phyloP scores from a whole-genome alignment of 148 eudicot genomes.

The Rhododendron molle region DNA sequence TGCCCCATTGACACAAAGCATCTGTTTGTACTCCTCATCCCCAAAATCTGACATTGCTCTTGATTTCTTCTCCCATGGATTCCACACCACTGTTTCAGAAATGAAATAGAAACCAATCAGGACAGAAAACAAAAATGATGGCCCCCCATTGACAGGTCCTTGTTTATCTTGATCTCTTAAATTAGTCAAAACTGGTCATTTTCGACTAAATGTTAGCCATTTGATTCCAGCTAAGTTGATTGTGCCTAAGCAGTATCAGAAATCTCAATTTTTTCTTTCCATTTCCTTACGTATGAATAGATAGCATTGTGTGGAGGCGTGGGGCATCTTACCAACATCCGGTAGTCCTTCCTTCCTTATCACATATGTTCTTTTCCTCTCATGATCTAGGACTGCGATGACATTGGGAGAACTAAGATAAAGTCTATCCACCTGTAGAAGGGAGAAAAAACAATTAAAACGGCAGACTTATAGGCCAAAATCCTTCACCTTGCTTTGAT shows the following conservation, averaged over 20 bases:
- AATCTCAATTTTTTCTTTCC: background rate
- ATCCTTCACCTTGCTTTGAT: background rate
- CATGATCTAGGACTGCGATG: slow-evolving; percentile 82
- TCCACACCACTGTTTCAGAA: slow-evolving; percentile 64
- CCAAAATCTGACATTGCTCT: slow-evolving; percentile 73
- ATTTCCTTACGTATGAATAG: too few species aligned
- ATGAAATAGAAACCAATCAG: background rate
- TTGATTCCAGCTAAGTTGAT: too few species aligned
- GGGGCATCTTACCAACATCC: slow-evolving; percentile 57
- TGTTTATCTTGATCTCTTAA: too few species aligned
- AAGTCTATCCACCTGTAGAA: slow-evolving; percentile 70
- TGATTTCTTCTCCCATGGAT: slow-evolving; percentile 91
- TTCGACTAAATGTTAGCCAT: background rate
- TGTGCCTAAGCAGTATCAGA: background rate
- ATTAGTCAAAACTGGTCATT: background rate
- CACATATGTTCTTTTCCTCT: slow-evolving; percentile 68
- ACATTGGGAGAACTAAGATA: slow-evolving; percentile 58
- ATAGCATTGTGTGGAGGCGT: background rate
- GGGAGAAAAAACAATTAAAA: background rate
- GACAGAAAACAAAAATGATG: background rate
- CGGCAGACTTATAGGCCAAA: background rate
- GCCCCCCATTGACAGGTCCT: background rate
- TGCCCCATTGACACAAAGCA: slow-evolving; percentile 83
- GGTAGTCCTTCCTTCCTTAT: slow-evolving; percentile 78
- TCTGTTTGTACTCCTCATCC: slow-evolving; percentile 79